Evolutionary conservation across 2,329 filamentous ascomycete genomes (phyloP).

Genomic region (Fusarium avenaceum): DNA sequence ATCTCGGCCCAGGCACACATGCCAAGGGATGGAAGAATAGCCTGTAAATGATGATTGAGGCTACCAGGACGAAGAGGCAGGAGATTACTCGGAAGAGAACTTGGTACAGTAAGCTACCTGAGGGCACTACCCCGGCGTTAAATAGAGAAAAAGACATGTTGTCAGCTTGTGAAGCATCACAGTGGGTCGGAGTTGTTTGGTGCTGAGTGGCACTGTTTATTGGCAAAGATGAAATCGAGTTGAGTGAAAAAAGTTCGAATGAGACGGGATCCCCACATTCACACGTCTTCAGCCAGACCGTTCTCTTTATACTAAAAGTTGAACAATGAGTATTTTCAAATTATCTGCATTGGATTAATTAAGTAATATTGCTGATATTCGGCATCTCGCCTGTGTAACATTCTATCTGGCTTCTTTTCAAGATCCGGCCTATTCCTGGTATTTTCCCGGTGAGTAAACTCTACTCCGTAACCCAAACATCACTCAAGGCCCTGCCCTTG

Average conservation of each 20-base stretch:
- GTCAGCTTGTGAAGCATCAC: constrained; percentile 26
- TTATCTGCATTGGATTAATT: background rate
- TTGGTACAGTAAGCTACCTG: constrained; percentile 4
- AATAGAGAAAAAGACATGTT: constrained; percentile 26
- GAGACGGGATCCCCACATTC: constrained; percentile 19
- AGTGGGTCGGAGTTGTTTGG: background rate
- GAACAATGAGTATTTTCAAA: background rate
- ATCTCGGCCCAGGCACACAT: constrained; percentile 60
- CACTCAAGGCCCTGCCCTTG: constrained; percentile 12
- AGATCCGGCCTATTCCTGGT: background rate
- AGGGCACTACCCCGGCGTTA: constrained; percentile 7
- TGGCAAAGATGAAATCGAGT: constrained; percentile 1
- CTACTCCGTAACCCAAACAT: background rate
- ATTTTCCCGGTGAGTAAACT: background rate
- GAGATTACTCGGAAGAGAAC: constrained; percentile 1
- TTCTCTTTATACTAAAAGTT: background rate
- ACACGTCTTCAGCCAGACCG: background rate
- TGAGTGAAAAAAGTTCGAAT: constrained; percentile 20
- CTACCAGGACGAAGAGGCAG: constrained; percentile 33
- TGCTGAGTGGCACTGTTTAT: background rate
- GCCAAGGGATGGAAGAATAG: constrained; percentile 61
- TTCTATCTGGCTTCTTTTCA: background rate
- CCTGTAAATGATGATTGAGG: constrained; percentile 53
- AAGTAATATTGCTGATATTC: background rate
- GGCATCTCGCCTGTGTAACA: background rate